These are phyloP conservation scores for Brassica carinata DNA, from an alignment of 345 rosid species.

Conservation along the genomic window DNA sequence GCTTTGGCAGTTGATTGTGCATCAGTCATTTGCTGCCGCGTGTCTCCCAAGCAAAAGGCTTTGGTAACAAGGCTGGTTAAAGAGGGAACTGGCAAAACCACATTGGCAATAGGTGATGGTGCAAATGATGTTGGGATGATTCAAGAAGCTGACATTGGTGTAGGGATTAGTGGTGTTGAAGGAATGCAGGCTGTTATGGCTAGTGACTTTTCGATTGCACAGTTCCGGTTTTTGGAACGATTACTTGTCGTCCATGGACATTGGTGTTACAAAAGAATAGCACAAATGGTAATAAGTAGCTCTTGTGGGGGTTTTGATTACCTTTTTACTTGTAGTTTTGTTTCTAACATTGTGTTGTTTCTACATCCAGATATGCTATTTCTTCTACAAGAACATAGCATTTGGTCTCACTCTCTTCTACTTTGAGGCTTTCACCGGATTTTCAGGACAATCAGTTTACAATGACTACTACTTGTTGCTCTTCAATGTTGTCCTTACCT, in stretches of 20 bases:
- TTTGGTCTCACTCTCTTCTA: slow-evolving; percentile 83
- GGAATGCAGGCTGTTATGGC: slow-evolving; percentile 63
- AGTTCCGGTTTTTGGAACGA: not conserved
- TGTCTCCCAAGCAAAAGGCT: slow-evolving; percentile 88
- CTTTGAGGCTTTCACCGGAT: slow-evolving; percentile 65
- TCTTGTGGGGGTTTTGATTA: not conserved
- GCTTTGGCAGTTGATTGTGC: slow-evolving; percentile 75
- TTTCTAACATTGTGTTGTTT: not conserved
- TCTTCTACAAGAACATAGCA: slow-evolving; percentile 79
- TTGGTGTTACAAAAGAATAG: not conserved
- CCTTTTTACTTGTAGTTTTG: not conserved
- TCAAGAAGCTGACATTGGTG: slow-evolving; percentile 99
- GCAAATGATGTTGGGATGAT: slow-evolving; percentile 99
- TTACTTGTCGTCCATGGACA: not conserved
- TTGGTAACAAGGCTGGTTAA: slow-evolving; percentile 43
- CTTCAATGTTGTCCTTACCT: slow-evolving; percentile 75
- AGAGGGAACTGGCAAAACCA: slow-evolving; percentile 14
- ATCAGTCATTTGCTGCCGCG: slow-evolving; percentile 85
- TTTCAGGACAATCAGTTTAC: slow-evolving; percentile 70
- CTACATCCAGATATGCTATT: slow-evolving; percentile 55
- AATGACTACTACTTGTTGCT: slow-evolving; percentile 69
- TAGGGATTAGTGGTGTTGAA: slow-evolving; percentile 98
- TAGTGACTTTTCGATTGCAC: not conserved
- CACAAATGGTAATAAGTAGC: not conserved
- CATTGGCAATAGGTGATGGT: slow-evolving; percentile 91